Evolutionary conservation across 2,329 filamentous ascomycete genomes (phyloP), one percentile per base, ranked within the genome.

Genomic region (Clarireedia sp.): DNA sequence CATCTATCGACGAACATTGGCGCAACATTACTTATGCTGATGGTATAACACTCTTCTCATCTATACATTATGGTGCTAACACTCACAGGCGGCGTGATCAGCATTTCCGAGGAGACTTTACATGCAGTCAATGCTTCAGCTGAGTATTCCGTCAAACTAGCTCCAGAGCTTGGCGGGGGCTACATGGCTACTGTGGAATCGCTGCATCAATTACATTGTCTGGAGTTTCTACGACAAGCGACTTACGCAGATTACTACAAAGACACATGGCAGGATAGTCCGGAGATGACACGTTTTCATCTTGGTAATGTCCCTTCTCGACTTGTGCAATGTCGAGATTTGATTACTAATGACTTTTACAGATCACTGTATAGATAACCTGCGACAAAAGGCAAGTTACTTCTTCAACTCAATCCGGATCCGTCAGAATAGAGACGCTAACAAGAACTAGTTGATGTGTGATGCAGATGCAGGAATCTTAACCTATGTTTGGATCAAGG

Each of bases 401-500:
- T 40, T 38, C 5, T 24, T 17, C n/a, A 40, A 9, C 16, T 3
- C 14, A 40, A 26, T 12, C 19, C 14, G 24, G 6, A 21, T 47
- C 7, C 8, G 2, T 29, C 19, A 14, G 17, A 24, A 12, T 29
- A 47, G 12, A 26, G 14, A 8, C 1, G 6, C 12, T 26, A 26
- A 26, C 33, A 12, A 14, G 10, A 9, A 17, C 17, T 21, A 50
- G 48, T 23, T 50, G 19, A 38, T 40, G 33, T 50, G 48, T 37
- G 48, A 50, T 41, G 17, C 48, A 19, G 48, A 50, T 23, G 29
- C 26, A 14, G 48, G 33, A 24, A 40, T 50, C 9, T 16, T 50
- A 14, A 50, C 48, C 12, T 50, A 50, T 50, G 48, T 50, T 7
- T 50, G 48, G 48, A 33, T 23, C 48, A 50, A 50, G n/a, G 48